Evolutionary conservation across 2,329 filamentous ascomycete species (phyloP), one percentile per base, ranked within the genome.

Genomic region (Alternaria incomplexa): DNA sequence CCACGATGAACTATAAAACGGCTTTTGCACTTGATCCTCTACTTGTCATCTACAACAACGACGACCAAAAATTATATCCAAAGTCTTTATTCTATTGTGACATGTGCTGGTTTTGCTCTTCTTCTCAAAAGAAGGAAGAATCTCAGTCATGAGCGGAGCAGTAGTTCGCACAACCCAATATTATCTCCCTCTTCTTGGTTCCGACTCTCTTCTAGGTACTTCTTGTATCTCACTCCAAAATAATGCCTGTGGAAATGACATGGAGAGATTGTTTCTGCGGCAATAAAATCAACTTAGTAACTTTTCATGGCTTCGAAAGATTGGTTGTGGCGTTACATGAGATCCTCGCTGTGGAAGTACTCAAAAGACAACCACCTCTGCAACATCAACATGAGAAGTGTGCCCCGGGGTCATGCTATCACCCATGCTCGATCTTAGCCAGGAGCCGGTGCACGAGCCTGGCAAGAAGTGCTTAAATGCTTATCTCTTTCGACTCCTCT

Each of bases 241-340:
- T n/a, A n/a, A n/a, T n/a, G n/a, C n/a, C n/a, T n/a, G n/a, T n/a
- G n/a, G n/a, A n/a, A n/a, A n/a, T n/a, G n/a, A n/a, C 30, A 32
- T 32, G 6, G 30, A 15, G 30, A 40, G 15, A 40, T 17, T 3
- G 8, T 40, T 10, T 3, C 8, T 40, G 32, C 15, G 32, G 15
- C 8, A 40, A 17, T 6, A 10, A 40, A 17, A 40, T 3, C 8
- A 0, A 10, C 0, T 17, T 8, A 0, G 1, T 6, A 5, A 0
- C 2, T 3, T 2, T 17, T n/a, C 0, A 40, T 40, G 32, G 15
- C 9, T 40, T 10, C 8, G 8, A 40, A 40, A 40, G 32, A 40
- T 17, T 40, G 32, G 32, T 40, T 40, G 15, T 17, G 8, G 15
- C 4, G 10, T 6, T 10, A 17, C 32, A 17, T 17, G 15, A n/a